phyloP scores from a whole-genome alignment of 1,284 basidiomycete genomes.

The Leccinum pallidistipes region DNA sequence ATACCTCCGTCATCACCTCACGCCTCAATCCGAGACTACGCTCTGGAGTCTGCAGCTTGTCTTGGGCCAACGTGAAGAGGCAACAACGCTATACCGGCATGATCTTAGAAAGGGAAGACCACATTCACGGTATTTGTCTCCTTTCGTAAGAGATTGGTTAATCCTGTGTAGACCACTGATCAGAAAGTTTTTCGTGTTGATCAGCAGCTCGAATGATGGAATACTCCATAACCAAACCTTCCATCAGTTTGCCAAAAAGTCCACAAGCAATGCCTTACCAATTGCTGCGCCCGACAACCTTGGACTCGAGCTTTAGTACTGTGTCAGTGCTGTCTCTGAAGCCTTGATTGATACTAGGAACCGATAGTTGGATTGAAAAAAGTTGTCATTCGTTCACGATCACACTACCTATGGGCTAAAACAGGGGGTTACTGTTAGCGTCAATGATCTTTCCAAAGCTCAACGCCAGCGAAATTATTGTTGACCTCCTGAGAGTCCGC shows the following conservation, averaged over 20 bases:
- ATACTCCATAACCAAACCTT: neutral
- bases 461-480: neutral
- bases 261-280: neutral
- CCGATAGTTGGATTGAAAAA: neutral
- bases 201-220: too few relatives aligned
- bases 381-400: neutral
- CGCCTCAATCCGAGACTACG: too few relatives aligned
- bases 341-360: neutral
- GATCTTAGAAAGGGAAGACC: too few relatives aligned
- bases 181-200: neutral
- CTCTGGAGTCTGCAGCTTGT: too few relatives aligned
- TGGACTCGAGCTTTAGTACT: neutral
- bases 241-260: neutral
- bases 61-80: too few relatives aligned
- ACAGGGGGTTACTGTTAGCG: neutral
- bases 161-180: neutral
- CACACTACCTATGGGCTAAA: neutral
- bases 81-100: too few relatives aligned
- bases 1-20: constrained; percentile 19
- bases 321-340: neutral
- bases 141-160: neutral
- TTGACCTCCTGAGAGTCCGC: neutral
- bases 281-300: neutral
- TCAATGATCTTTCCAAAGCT: neutral
- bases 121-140: too few relatives aligned